Base-by-base conservation (phyloP, 176 grass and related monocot species). In the Eragrostis curvula region DNA sequence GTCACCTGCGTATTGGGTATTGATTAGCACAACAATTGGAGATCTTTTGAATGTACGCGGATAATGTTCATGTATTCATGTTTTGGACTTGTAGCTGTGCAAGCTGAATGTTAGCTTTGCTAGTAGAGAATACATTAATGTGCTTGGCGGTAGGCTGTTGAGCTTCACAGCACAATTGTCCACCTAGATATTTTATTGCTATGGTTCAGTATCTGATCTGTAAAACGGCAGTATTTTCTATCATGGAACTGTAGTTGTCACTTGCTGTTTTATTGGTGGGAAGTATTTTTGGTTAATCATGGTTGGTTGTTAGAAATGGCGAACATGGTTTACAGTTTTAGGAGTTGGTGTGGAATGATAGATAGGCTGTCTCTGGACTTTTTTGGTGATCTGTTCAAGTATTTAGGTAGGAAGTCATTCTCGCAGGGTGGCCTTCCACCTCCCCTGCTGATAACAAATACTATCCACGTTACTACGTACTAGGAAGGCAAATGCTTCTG, bases 351-450 rank as follows among this genome's bases (percentile, higher is more conserved):
- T 68, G 79, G 50, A 59, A 74, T 86, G 62, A 83, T 83, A 62
- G 67, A 90, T 83, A 86, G 50, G 68, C 67, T 86, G 73, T 61
- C 68, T 66, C 64, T 82, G 58, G 27, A 85, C 79, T 75, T 74
- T 60, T 72, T 80, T 79, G 43, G 70, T 78, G 67, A 78, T 82
- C 55, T 78, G 67, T 77, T 85, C n/a, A 78, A 79, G 73, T 85
- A 79, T 59, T 68, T 86, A 86, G 84, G 73, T 90, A 74, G 75
- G 57, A 44, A 79, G 84, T 90, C 84, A 24, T 83, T 77, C 73
- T 86, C 74, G 73, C 7, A 52, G 55, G 68, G 68, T 83, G 51
- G 84, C 78, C 83, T 86, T 43, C 36, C 59, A 73, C 83, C 58
- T 10, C 61, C 29, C 32, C 68, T 74, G 57, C 68, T 79, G 32